phyloP scores from a whole-genome alignment of 2,329 filamentous ascomycete species.

The Metarhizium humberi region DNA sequence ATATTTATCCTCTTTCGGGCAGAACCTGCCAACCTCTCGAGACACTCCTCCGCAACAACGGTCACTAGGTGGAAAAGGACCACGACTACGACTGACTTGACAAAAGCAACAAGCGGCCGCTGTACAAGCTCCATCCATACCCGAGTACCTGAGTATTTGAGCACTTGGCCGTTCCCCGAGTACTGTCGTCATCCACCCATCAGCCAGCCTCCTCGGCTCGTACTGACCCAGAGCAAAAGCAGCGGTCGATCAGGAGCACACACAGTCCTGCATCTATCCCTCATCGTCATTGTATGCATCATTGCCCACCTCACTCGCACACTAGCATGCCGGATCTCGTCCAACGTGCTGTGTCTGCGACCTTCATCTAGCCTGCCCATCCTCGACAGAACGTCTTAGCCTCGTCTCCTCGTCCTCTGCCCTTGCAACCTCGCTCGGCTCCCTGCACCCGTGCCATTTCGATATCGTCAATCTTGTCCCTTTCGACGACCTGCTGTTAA shows the following conservation, averaged over 20 bases:
- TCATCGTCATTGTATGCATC: slow-evolving; percentile 6
- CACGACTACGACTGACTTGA: not conserved
- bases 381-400: not conserved
- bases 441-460: not conserved
- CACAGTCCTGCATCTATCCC: slow-evolving; percentile 1
- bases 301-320: slow-evolving; percentile 3
- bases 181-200: too few relatives aligned
- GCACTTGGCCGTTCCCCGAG: too few relatives aligned
- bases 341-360: slow-evolving; percentile 1
- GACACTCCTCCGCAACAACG: not conserved
- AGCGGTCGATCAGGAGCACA: not conserved
- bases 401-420: not conserved
- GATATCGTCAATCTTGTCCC: not conserved
- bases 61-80: not conserved
- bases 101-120: too few relatives aligned
- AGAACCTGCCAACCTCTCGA: not conserved
- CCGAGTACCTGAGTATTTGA: too few relatives aligned
- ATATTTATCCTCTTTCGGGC: not conserved
- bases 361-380: not conserved
- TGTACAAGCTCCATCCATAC: too few relatives aligned
- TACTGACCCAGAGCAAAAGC: not conserved
- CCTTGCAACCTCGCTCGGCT: not conserved
- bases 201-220: too few relatives aligned
- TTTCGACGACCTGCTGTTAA: not conserved
- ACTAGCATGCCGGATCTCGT: not conserved